These are phyloP conservation scores for Thamnidium elegans DNA, from an alignment of 192 early-diverging fungal genomes.

Conservation along the genomic window DNA sequence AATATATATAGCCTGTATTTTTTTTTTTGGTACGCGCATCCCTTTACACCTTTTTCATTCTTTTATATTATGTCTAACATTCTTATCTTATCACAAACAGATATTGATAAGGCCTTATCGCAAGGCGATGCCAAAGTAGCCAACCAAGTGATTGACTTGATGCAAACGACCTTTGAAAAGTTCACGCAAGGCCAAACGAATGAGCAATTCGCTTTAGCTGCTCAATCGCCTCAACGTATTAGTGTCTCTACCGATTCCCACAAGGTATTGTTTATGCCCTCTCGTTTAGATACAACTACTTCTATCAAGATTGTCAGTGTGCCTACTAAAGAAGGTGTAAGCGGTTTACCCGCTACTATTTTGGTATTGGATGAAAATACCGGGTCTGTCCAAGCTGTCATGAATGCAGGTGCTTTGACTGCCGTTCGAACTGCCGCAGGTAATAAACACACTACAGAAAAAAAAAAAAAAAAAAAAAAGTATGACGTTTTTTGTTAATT, in stretches of 20 bases:
- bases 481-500: too few relatives aligned
- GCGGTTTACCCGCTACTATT: conserved; percentile 42
- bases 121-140: conserved; percentile 7
- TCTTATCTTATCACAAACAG: conserved; percentile 15
- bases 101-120: conserved; percentile 4
- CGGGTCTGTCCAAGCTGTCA: conserved; percentile 39
- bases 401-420: conserved; percentile 47
- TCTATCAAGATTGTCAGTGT: conserved; percentile 49
- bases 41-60: too few relatives aligned
- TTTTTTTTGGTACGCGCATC: too few relatives aligned
- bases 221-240: conserved; percentile 44
- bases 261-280: conserved; percentile 49
- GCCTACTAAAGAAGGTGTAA: conserved; percentile 39
- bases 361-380: conserved; percentile 46
- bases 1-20: too few relatives aligned
- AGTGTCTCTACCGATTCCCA: conserved; percentile 37
- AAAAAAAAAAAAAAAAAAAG: too few relatives aligned
- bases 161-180: conserved; percentile 25
- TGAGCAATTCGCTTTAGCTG: conserved; percentile 19
- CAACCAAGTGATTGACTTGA: conserved; percentile 22
- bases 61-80: neutral
- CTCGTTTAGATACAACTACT: conserved; percentile 41
- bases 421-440: conserved; percentile 52
- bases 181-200: conserved; percentile 7
- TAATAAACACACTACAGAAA: conserved; percentile 7